These are phyloP conservation scores for Syncephalastrum contaminatum DNA, from an alignment of 371 early-diverging fungal species.

Conservation along the genomic window DNA sequence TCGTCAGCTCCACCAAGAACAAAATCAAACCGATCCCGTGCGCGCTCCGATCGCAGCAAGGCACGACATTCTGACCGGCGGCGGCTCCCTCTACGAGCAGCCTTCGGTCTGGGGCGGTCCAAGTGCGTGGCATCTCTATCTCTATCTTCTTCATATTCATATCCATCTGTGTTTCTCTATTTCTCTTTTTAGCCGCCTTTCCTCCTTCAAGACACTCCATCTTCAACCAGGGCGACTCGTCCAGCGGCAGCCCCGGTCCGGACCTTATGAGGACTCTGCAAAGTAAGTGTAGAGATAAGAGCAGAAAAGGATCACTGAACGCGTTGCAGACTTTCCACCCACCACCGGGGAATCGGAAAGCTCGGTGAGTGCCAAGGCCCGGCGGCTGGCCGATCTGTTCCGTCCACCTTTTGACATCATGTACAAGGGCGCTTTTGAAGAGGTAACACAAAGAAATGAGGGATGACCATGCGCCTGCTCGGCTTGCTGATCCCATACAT, in stretches of 20 bases:
- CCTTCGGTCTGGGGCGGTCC: constrained; percentile 7
- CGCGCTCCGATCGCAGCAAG: constrained; percentile 80
- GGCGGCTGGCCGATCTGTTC: constrained; percentile 73
- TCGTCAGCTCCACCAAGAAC: constrained; percentile 50
- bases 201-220: constrained; percentile 23
- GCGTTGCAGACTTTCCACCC: constrained; percentile 3
- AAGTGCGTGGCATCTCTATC: too few species aligned
- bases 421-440: constrained; percentile 74
- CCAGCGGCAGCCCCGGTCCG: constrained; percentile 28
- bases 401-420: constrained; percentile 89
- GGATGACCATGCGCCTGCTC: neutral
- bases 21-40: constrained; percentile 39
- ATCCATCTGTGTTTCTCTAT: too few species aligned
- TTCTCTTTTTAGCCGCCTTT: neutral
- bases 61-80: constrained; percentile 71
- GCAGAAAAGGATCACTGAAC: neutral
- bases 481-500: neutral
- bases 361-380: constrained; percentile 34
- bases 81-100: constrained; percentile 11
- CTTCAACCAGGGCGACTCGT: constrained; percentile 53
- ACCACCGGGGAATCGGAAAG: constrained; percentile 3
- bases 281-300: neutral
- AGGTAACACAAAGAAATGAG: constrained; percentile 27
- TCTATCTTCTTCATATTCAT: too few species aligned
- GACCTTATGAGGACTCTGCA: constrained; percentile 17